These are phyloP conservation scores for Leishmania lainsoni DNA, from an alignment of 208 protist species.

Conservation along the genomic window DNA sequence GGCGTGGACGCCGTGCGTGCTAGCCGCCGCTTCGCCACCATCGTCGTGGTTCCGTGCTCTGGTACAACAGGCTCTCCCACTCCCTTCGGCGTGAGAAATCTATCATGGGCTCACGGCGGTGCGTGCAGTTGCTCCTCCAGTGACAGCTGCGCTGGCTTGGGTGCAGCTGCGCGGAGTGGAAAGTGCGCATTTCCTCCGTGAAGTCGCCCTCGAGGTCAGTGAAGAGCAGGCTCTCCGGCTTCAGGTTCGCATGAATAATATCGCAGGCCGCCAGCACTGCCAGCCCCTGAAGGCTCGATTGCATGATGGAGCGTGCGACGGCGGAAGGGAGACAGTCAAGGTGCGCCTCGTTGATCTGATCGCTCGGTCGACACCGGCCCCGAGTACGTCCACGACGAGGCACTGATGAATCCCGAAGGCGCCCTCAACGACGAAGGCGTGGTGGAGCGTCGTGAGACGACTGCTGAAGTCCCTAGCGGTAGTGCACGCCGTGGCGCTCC, in stretches of 20 bases:
- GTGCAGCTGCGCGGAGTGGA: constrained; percentile 34
- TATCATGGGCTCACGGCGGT: not conserved
- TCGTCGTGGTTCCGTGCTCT: not conserved
- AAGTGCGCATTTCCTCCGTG: constrained; percentile 33
- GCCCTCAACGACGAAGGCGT: constrained; percentile 59
- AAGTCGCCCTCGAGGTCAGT: constrained; percentile 40
- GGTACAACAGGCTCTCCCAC: too few relatives aligned
- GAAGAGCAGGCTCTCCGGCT: constrained; percentile 92
- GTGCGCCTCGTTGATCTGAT: constrained; percentile 92
- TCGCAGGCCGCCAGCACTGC: constrained; percentile 88
- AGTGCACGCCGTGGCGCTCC: not conserved
- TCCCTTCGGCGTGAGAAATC: too few relatives aligned
- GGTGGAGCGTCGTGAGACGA: constrained; percentile 41
- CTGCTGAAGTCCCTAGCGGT: not conserved
- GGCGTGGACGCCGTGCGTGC: not conserved
- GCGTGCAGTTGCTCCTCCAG: constrained; percentile 25
- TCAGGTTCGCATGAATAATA: constrained; percentile 96
- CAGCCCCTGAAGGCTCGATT: constrained; percentile 56
- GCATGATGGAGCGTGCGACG: constrained; percentile 69
- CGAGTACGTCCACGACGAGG: constrained; percentile 95
- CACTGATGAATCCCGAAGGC: constrained; percentile 80
- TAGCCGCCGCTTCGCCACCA: not conserved
- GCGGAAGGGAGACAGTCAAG: constrained; percentile 91
- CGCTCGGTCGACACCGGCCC: constrained; percentile 89
- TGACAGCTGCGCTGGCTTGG: not conserved